Evolutionary conservation across 345 rosid species (phyloP).

Genomic region (Salix purpurea): DNA sequence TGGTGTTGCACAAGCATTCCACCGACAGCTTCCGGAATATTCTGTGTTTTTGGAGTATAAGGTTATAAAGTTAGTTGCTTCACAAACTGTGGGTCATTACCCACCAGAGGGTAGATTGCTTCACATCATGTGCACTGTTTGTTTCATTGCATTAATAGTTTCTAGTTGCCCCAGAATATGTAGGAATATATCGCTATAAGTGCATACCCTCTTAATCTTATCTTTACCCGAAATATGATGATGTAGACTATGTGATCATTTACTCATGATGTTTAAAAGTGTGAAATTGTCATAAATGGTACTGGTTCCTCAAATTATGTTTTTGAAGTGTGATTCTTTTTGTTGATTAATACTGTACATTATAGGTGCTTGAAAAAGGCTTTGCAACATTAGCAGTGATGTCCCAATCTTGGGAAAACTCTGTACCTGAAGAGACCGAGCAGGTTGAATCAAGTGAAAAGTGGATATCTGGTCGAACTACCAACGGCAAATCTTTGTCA

Average conservation of each 20-base stretch:
- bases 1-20: background rate
- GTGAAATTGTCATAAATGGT: background rate
- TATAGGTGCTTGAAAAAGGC: constrained; percentile 62
- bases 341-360: constrained; percentile 4
- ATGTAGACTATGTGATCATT: background rate
- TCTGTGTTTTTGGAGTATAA: background rate
- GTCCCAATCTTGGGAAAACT: constrained; percentile 66
- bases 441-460: constrained; percentile 39
- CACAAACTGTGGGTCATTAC: background rate
- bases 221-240: too few relatives aligned
- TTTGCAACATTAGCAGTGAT: constrained; percentile 64
- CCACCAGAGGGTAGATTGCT: background rate
- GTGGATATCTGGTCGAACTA: constrained; percentile 50
- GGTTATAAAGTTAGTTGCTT: background rate
- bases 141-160: too few relatives aligned
- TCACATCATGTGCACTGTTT: background rate
- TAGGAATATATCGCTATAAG: too few relatives aligned
- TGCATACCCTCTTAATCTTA: too few relatives aligned
- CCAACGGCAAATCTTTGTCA: constrained; percentile 62
- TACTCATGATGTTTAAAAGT: background rate
- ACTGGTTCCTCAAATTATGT: background rate
- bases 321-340: constrained; percentile 8
- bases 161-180: too few relatives aligned
- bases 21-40: background rate
- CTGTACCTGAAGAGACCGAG: constrained; percentile 46